Evolutionary conservation across 2,329 filamentous ascomycete genomes (phyloP).

Genomic region (Akanthomyces uredinophilus): DNA sequence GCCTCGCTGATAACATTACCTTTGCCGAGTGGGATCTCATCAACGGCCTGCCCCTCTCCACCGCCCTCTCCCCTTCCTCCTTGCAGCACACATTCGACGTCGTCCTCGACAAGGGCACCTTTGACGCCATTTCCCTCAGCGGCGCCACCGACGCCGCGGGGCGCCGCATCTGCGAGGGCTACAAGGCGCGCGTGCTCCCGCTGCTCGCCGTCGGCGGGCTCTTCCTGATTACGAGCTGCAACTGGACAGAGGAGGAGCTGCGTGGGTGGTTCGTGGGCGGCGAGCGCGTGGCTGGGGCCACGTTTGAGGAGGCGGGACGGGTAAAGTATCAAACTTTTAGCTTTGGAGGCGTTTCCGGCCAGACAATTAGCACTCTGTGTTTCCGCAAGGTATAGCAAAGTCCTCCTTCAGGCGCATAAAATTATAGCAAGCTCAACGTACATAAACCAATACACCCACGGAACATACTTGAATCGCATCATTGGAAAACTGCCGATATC

Average conservation of each 20-base stretch:
- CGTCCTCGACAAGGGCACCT: constrained; percentile 96
- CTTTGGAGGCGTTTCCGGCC: constrained; percentile 83
- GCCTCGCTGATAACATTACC: constrained; percentile 27
- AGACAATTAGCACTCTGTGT: constrained; percentile 82
- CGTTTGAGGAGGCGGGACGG: constrained; percentile 58
- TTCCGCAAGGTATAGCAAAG: constrained; percentile 48
- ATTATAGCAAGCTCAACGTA: constrained; percentile 14
- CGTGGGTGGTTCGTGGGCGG: constrained; percentile 64
- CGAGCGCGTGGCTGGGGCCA: constrained; percentile 26
- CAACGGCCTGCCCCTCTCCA: constrained; percentile 38
- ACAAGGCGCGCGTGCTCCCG: constrained; percentile 61
- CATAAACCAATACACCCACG: constrained; percentile 21
- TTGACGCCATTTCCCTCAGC: constrained; percentile 85
- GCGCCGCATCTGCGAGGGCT: constrained; percentile 66
- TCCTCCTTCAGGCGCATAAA: not conserved
- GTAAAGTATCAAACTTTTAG: constrained; percentile 82
- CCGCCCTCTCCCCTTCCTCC: constrained; percentile 32
- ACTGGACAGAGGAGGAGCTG: constrained; percentile 93
- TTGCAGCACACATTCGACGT: constrained; percentile 61
- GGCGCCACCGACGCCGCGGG: constrained; percentile 48
- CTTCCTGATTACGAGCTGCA: constrained; percentile 89
- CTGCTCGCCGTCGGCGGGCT: constrained; percentile 68
- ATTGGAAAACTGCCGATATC: constrained; percentile 2
- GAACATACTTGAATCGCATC: constrained; percentile 1
- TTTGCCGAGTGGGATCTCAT: constrained; percentile 62